These are phyloP conservation scores for Aspergillus terreus DNA, from an alignment of 2,329 filamentous ascomycete genomes.

Conservation along the genomic window DNA sequence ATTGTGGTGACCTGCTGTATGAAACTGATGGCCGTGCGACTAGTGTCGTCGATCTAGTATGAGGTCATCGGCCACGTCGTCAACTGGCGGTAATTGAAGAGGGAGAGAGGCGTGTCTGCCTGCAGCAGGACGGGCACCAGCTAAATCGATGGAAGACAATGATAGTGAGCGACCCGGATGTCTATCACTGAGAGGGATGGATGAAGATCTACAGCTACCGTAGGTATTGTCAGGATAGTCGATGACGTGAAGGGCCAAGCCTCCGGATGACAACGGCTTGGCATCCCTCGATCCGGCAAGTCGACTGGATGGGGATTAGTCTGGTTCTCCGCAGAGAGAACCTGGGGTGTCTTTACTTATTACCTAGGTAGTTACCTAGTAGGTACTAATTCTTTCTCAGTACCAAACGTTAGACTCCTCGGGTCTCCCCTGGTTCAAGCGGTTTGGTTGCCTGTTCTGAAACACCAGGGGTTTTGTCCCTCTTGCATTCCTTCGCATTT, in stretches of 20 bases:
- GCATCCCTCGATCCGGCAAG: constrained; percentile 4
- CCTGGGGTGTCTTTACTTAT: no score
- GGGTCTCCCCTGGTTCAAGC: no score
- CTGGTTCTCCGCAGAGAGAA: constrained; percentile 11
- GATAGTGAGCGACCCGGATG: not conserved
- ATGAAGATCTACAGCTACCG: not conserved
- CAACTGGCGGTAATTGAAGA: not conserved
- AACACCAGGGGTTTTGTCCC: not conserved
- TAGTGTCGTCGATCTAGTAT: not conserved
- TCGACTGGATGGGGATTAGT: not conserved
- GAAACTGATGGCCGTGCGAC: not conserved
- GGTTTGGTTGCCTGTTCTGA: no score
- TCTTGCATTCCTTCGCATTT: not conserved
- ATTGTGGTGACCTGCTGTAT: not conserved
- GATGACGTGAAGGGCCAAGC: constrained; percentile 13
- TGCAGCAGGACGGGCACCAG: not conserved
- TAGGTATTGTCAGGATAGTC: not conserved
- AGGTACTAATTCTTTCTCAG: not conserved
- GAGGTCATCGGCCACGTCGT: not conserved
- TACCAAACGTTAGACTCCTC: not conserved
- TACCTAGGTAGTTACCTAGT: not conserved
- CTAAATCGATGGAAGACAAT: not conserved
- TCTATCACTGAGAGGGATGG: not conserved
- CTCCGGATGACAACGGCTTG: constrained; percentile 5
- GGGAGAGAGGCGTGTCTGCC: not conserved